A percentile compares a stretch with the other conserved stretches of the same genome.
Evolutionary conservation across 257 asterid genomes (phyloP).

Genomic region (Primulina huaijiensis): DNA sequence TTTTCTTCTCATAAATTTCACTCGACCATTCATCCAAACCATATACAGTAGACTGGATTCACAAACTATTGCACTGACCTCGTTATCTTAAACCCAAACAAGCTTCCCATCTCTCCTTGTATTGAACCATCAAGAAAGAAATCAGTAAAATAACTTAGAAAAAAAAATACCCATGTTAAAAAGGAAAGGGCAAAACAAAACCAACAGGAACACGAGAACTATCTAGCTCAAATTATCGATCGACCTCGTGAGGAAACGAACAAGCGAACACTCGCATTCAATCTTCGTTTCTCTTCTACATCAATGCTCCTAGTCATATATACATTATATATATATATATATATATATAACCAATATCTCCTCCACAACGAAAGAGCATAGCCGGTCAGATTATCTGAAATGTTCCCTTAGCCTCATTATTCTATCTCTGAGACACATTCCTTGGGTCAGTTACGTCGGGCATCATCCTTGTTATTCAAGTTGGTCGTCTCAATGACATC

Average conservation of each 20-base stretch:
- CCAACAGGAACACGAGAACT: constrained; percentile 9
- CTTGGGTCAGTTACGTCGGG: constrained; percentile 30
- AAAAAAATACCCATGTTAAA: neutral
- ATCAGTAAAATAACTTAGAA: neutral
- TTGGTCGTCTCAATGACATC: constrained; percentile 24
- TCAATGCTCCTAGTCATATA: constrained; percentile 19
- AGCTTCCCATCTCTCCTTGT: neutral
- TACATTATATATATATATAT: no score
- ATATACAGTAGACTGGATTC: no score
- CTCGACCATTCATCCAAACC: no score
- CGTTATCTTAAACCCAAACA: neutral
- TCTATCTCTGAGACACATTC: constrained; percentile 37
- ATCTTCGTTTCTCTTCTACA: constrained; percentile 25
- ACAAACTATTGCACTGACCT: neutral
- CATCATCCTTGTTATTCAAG: constrained; percentile 32
- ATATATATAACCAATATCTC: constrained; percentile 17
- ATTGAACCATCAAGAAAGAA: neutral
- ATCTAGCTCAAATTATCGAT: constrained; percentile 34
- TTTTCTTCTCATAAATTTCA: neutral
- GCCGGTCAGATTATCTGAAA: constrained; percentile 26
- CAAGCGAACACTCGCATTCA: constrained; percentile 19
- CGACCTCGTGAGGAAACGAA: constrained; percentile 34
- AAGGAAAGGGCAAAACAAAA: neutral
- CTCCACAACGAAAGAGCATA: constrained; percentile 12
- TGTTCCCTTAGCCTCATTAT: constrained; percentile 31